Conservation (phyloP, 192 early-diverging fungal genomes). For the Rhizophagus prolifer region DNA sequence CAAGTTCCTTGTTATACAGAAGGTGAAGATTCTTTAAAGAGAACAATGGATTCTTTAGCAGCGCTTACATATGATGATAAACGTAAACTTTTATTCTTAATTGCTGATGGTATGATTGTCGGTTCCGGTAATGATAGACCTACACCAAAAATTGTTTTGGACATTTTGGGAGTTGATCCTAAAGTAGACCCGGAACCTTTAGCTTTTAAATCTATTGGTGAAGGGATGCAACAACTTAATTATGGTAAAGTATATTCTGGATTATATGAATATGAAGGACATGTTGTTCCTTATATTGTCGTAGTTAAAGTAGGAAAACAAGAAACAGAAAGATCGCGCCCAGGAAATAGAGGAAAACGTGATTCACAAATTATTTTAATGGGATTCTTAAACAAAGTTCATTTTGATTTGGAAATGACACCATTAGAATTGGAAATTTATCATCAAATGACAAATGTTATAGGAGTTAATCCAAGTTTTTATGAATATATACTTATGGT, state of each 20-base stretch:
- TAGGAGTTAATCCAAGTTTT: slow-evolving; percentile 81
- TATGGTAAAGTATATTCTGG: slow-evolving; percentile 97
- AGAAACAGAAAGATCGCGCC: slow-evolving; percentile 69
- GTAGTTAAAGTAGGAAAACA: slow-evolving; percentile 93
- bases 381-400: slow-evolving; percentile 88
- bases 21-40: slow-evolving; percentile 78
- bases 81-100: slow-evolving; percentile 82
- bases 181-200: slow-evolving; percentile 71
- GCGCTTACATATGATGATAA: slow-evolving; percentile 81
- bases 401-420: slow-evolving; percentile 87
- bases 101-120: slow-evolving; percentile 91
- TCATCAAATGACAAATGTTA: slow-evolving; percentile 96
- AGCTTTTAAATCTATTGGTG: slow-evolving; percentile 84
- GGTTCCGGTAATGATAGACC: slow-evolving; percentile 96
- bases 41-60: slow-evolving; percentile 84
- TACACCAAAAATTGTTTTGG: slow-evolving; percentile 94
- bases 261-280: slow-evolving; percentile 85
- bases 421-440: slow-evolving; percentile 96
- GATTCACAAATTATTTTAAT: slow-evolving; percentile 97
- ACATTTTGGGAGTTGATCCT: slow-evolving; percentile 85
- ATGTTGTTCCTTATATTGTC: slow-evolving; percentile 90
- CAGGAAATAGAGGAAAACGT: slow-evolving; percentile 96
- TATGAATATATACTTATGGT: slow-evolving; percentile 82
- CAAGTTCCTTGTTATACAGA: slow-evolving; percentile 97
- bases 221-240: slow-evolving; percentile 89